Conservation (phyloP, 495 filamentous ascomycete genomes). For the Penicillium canescens region DNA sequence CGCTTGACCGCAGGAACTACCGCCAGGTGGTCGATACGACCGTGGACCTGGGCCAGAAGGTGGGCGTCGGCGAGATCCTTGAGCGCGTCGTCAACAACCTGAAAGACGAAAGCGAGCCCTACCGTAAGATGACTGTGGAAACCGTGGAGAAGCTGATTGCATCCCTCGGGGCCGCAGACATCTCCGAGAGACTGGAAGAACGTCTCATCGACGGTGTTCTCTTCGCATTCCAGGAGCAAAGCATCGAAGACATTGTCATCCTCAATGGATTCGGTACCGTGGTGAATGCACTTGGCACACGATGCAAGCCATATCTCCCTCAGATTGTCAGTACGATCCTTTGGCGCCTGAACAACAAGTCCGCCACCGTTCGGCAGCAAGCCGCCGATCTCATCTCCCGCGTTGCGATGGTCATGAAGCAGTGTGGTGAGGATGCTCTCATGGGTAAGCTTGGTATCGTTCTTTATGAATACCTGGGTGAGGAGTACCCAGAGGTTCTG, state of each 20-base stretch:
- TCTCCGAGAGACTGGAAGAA: constrained; percentile 90
- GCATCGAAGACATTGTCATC: constrained; percentile 92
- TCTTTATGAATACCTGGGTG: constrained; percentile 98
- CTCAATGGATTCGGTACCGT: constrained; percentile 99
- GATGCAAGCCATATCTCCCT: constrained; percentile 94
- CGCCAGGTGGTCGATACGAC: constrained; percentile 97
- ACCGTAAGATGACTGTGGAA: constrained; percentile 98
- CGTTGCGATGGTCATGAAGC: constrained; percentile 98
- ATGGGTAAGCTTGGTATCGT: constrained; percentile 96
- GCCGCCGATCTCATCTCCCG: constrained; percentile 95
- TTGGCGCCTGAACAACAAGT: constrained; percentile 98
- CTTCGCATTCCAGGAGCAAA: constrained; percentile 97
- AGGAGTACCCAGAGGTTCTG: constrained; percentile 98
- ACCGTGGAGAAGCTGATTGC: constrained; percentile 95
- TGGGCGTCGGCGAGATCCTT: constrained; percentile 91
- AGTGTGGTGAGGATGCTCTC: constrained; percentile 91
- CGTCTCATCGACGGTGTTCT: constrained; percentile 95
- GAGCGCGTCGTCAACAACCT: constrained; percentile 91
- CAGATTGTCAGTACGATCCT: constrained; percentile 96
- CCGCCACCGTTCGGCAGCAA: constrained; percentile 92
- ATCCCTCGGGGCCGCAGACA: constrained; percentile 87
- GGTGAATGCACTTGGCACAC: constrained; percentile 89
- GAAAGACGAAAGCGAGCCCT: constrained; percentile 97
- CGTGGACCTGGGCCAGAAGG: constrained; percentile 95
- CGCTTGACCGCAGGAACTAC: constrained; percentile 94